Base-by-base conservation (phyloP, 805 yeast species). In the Wickerhamiella nectarea region DNA sequence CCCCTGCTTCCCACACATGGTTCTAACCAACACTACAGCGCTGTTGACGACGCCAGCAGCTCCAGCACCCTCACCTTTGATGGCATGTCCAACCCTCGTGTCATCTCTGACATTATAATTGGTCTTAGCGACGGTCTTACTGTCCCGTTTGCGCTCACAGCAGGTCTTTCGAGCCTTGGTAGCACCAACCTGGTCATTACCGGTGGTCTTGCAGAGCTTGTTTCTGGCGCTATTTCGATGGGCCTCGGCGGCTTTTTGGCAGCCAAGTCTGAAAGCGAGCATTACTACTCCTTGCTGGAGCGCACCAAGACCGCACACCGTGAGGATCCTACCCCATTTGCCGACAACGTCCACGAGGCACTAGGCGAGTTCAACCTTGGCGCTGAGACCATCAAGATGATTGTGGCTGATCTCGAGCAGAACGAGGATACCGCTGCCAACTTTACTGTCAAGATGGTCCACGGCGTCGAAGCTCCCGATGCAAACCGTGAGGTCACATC, bases 131-230 rank as follows among this genome's bases (percentile, higher is more conserved):
- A 89, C 60, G 98, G 98, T 4, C 71, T 89, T 51, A 89, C 97
- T 0, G 98, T 89, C 34, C 98, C 98, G n/a, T 89, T 89, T 69
- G 98, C 98, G 1, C 71, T 91, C 53, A 91, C 97, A 1, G 97
- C 98, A 0, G 98, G 97, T 39, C 71, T 89, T 45, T 80, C 94
- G 1, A 79, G 93, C 1, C 71, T 89, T 43, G 98, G 98, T 43
- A 82, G 84, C 60, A 68, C 95, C 14, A 80, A 75, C 60, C 72
- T 89, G 50, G 98, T 89, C 41, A 86, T 89, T 48, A 86, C 97
- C 21, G 98, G 97, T 70, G 98, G 97, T 19, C 75, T 89, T 72
- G 97, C 97, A 8, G 98, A 89, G 67, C 74, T 89, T 52, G 93
- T 89, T 3, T 82, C 95, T 5, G 98, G 98, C 39, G 94, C 97